Conservation (phyloP, 2,329 filamentous ascomycete species). For the Cladosporium sp. region DNA sequence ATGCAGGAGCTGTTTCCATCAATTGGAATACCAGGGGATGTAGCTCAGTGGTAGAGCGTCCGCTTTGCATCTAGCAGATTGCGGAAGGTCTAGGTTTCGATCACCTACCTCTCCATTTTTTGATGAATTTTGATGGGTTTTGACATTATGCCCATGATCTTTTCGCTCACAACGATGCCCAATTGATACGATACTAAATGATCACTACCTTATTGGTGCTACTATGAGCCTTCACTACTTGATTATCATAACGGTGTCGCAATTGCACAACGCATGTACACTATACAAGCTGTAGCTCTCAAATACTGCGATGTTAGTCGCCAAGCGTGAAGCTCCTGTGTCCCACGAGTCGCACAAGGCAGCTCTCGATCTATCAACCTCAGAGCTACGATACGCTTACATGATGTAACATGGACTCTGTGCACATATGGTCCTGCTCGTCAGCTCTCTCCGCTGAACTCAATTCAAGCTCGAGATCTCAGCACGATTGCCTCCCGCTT, state of each 20-base stretch:
- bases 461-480: not conserved
- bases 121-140: not conserved
- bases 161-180: not conserved
- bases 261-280: not conserved
- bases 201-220: not conserved
- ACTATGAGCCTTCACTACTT: not conserved
- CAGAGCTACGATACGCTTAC: not conserved
- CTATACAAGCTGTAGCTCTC: not conserved
- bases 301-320: not conserved
- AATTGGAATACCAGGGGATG: too few species aligned
- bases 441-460: not conserved
- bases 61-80: conserved; percentile 14
- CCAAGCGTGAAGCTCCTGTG: not conserved
- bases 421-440: not conserved
- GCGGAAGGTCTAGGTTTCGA: conserved; percentile 17
- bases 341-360: not conserved
- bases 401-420: not conserved
- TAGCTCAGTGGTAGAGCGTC: conserved; percentile 19
- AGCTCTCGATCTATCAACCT: not conserved
- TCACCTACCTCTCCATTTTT: conserved; percentile 15
- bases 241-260: not conserved
- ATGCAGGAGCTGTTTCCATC: too few species aligned
- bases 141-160: not conserved
- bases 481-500: not conserved
- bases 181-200: not conserved